Percentiles rank a stretch among this genome's conserved stretches.
These are phyloP conservation scores for Thelonectria olida DNA, from an alignment of 2,329 filamentous ascomycete species.

Conservation along the genomic window DNA sequence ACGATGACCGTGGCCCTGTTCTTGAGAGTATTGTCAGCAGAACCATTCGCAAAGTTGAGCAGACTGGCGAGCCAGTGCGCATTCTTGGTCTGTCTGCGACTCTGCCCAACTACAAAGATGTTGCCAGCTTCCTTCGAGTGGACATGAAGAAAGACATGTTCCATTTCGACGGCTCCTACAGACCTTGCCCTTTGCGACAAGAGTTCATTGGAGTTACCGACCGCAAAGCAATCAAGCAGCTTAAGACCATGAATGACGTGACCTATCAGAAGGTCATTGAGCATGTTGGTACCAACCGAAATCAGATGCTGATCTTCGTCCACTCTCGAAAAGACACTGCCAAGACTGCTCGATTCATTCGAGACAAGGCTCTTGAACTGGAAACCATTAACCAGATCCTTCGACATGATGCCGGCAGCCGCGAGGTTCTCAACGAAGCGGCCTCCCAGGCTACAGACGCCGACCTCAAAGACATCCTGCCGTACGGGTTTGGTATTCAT, in stretches of 20 bases:
- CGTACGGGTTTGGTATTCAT: slow-evolving; percentile 97
- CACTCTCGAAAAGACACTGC: slow-evolving; percentile 98
- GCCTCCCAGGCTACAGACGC: slow-evolving; percentile 83
- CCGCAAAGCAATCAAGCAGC: slow-evolving; percentile 97
- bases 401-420: slow-evolving; percentile 88
- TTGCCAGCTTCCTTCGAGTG: slow-evolving; percentile 92
- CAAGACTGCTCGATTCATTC: slow-evolving; percentile 95
- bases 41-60: slow-evolving; percentile 91
- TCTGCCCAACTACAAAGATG: slow-evolving; percentile 94
- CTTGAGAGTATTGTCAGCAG: slow-evolving; percentile 96
- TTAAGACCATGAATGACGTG: slow-evolving; percentile 99
- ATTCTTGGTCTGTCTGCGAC: slow-evolving; percentile 94
- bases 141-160: slow-evolving; percentile 87
- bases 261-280: slow-evolving; percentile 98
- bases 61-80: slow-evolving; percentile 91
- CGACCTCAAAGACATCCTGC: slow-evolving; percentile 91
- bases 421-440: slow-evolving; percentile 88
- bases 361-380: slow-evolving; percentile 95
- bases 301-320: slow-evolving; percentile 99
- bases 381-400: slow-evolving; percentile 97
- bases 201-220: slow-evolving; percentile 98
- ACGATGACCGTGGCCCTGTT: slow-evolving; percentile 96
- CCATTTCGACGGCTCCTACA: slow-evolving; percentile 94
- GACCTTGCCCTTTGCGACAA: slow-evolving; percentile 93
- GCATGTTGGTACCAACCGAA: slow-evolving; percentile 89